Evolutionary conservation across 805 yeast genomes (phyloP).

Genomic region (Ogataea methanolica): DNA sequence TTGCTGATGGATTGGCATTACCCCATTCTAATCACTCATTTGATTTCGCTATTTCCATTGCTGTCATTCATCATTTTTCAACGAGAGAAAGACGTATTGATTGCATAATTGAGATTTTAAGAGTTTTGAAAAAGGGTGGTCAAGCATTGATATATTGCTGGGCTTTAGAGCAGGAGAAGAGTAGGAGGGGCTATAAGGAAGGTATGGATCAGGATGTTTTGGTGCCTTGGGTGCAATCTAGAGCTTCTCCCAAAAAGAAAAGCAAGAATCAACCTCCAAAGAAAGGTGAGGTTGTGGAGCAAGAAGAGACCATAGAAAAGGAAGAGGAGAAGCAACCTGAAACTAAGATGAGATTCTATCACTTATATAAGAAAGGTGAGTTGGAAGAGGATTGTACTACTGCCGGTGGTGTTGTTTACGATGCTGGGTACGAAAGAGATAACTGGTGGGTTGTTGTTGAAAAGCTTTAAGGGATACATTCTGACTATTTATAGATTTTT

Average conservation of each 20-base stretch:
- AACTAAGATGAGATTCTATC: constrained; percentile 83
- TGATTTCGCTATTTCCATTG: constrained; percentile 89
- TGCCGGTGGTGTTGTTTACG: constrained; percentile 70
- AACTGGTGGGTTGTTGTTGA: constrained; percentile 81
- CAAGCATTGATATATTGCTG: constrained; percentile 83
- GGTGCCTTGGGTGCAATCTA: constrained; percentile 90
- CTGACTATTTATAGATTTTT: too few relatives aligned
- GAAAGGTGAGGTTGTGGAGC: constrained; percentile 13
- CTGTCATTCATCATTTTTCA: constrained; percentile 95
- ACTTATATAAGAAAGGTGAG: constrained; percentile 81
- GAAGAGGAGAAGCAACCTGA: constrained; percentile 26
- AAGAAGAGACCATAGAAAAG: constrained; percentile 12
- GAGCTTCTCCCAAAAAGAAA: constrained; percentile 36
- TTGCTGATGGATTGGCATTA: constrained; percentile 74
- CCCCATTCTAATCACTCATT: constrained; percentile 49
- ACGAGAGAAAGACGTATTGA: constrained; percentile 71
- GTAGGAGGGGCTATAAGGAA: constrained; percentile 85
- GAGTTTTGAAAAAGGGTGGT: constrained; percentile 52
- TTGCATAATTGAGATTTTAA: constrained; percentile 67
- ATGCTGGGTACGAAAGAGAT: constrained; percentile 84
- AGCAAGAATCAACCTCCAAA: constrained; percentile 13
- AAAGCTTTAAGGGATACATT: constrained; percentile 18
- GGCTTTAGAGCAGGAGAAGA: constrained; percentile 90
- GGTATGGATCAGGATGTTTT: constrained; percentile 91
- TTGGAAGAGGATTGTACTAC: constrained; percentile 58